Conservation (phyloP, 2,329 filamentous ascomycete genomes). For the Fusarium nematophilum region DNA sequence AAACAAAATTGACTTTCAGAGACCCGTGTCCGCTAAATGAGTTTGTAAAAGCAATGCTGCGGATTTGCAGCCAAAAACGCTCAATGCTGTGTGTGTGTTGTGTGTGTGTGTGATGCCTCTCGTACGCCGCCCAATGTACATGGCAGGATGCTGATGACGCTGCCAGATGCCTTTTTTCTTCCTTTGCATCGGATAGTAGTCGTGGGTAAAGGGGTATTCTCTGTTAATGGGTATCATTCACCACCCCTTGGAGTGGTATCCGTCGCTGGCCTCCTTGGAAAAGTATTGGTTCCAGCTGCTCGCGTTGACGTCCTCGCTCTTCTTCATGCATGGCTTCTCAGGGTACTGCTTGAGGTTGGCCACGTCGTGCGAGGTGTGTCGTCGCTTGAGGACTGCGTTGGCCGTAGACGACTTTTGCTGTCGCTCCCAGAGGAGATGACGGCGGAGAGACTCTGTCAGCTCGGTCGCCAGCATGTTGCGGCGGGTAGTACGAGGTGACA, state of each 20-base stretch:
- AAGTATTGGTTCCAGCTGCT: constrained; percentile 90
- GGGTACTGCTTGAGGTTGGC: constrained; percentile 88
- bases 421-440: constrained; percentile 93
- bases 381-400: constrained; percentile 87
- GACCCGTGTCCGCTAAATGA: constrained; percentile 32
- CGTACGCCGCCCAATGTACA: constrained; percentile 47
- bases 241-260: constrained; percentile 59
- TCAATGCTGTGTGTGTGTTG: no score
- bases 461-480: constrained; percentile 97
- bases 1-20: constrained; percentile 22
- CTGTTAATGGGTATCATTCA: constrained; percentile 43
- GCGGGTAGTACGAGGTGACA: constrained; percentile 91
- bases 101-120: constrained; percentile 44
- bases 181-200: constrained; percentile 16
- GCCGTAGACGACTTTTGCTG: constrained; percentile 92
- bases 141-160: constrained; percentile 19
- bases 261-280: constrained; percentile 74
- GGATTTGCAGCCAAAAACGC: constrained; percentile 43
- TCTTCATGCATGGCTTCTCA: constrained; percentile 70
- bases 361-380: constrained; percentile 91
- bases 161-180: constrained; percentile 30
- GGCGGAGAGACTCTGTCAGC: constrained; percentile 90
- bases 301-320: constrained; percentile 71
- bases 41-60: constrained; percentile 36
- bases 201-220: constrained; percentile 37